phyloP scores from a whole-genome alignment of 345 rosid genomes.

The Kandelia obovata region DNA sequence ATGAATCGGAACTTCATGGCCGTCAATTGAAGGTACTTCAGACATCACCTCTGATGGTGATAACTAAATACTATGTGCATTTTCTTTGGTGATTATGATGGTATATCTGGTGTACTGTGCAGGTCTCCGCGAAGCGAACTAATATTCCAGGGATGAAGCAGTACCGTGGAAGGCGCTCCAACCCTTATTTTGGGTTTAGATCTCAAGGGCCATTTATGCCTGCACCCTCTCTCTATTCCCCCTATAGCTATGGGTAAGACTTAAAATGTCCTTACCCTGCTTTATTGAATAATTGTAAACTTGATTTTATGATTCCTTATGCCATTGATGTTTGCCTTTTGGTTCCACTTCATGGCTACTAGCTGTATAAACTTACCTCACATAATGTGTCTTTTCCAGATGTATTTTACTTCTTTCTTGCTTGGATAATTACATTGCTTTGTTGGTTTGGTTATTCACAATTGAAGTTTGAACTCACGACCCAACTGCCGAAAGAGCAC shows the following conservation, averaged over 20 bases:
- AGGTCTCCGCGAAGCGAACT: conserved; percentile 97
- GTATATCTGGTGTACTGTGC: conserved; percentile 14
- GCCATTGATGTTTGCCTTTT: too few species aligned
- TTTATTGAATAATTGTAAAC: not conserved
- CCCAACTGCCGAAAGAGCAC: too few species aligned
- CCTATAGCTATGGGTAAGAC: conserved; percentile 80
- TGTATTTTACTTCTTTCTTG: too few species aligned
- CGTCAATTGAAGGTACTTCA: conserved; percentile 81
- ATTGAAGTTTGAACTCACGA: too few species aligned
- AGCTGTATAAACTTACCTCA: too few species aligned
- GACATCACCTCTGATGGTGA: not conserved
- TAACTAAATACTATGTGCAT: not conserved
- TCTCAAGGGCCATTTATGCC: conserved; percentile 82
- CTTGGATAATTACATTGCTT: too few species aligned
- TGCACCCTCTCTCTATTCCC: conserved; percentile 53
- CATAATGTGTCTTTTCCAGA: too few species aligned
- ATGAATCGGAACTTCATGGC: conserved; percentile 95
- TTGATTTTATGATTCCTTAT: too few species aligned
- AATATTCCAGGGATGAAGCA: conserved; percentile 95
- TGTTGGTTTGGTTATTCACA: too few species aligned
- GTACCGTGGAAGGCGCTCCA: conserved; percentile 81
- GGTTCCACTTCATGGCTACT: too few species aligned
- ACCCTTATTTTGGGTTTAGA: conserved; percentile 54
- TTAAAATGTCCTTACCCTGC: conserved; percentile 6
- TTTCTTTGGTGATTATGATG: conserved; percentile 3